Conservation (phyloP, 345 rosid genomes). For the Zanthoxylum bungeanum region DNA sequence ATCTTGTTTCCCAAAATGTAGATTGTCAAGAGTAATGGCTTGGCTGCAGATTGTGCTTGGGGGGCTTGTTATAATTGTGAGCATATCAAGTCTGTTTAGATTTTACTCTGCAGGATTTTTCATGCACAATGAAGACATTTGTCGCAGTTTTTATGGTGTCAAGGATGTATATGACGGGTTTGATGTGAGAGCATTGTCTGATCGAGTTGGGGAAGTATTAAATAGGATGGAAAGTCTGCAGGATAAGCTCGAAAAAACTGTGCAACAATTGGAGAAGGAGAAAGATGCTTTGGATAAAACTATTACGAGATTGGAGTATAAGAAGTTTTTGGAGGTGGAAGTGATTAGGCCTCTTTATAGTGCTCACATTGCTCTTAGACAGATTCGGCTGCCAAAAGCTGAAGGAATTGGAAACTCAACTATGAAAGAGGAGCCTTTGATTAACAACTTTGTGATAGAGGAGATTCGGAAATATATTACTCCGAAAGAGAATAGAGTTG, state of each 20-base stretch:
- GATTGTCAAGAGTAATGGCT: slow-evolving; percentile 49
- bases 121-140: slow-evolving; percentile 61
- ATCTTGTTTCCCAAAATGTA: slow-evolving; percentile 45
- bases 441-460: slow-evolving; percentile 58
- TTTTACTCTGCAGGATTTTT: slow-evolving; percentile 69
- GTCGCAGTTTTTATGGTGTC: slow-evolving; percentile 48
- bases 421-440: slow-evolving; percentile 64
- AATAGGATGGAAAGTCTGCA: slow-evolving; percentile 53
- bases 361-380: slow-evolving; percentile 68
- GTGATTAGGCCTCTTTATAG: slow-evolving; percentile 65
- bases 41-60: slow-evolving; percentile 67
- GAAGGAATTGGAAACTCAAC: slow-evolving; percentile 43
- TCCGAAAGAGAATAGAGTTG: slow-evolving; percentile 60
- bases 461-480: slow-evolving; percentile 77
- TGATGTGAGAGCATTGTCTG: slow-evolving; percentile 36
- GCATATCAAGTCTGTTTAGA: slow-evolving; percentile 62
- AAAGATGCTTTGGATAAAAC: slow-evolving; percentile 32
- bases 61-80: slow-evolving; percentile 52
- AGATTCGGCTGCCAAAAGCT: slow-evolving; percentile 54
- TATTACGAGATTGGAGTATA: slow-evolving; percentile 46
- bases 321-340: slow-evolving; percentile 60
- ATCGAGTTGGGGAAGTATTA: slow-evolving; percentile 54
- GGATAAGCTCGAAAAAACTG: slow-evolving; percentile 55
- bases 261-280: slow-evolving; percentile 59
- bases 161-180: slow-evolving; percentile 47